Percentiles rank a stretch among this genome's conserved stretches.
phyloP scores from a whole-genome alignment of 495 filamentous ascomycete species.

The Aspergillus campestris region DNA sequence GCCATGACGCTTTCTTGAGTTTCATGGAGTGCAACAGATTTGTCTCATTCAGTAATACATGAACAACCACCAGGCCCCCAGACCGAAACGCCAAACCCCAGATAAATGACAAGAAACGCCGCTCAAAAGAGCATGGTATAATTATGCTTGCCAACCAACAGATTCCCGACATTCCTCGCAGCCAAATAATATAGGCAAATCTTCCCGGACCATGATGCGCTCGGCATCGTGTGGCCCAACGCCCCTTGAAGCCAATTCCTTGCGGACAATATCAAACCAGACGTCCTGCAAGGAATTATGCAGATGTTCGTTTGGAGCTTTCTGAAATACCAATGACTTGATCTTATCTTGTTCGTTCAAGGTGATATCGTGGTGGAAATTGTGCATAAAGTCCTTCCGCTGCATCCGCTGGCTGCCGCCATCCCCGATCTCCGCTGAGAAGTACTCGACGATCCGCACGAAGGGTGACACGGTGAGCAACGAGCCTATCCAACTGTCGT shows the following conservation, averaged over 20 bases:
- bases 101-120: too few relatives aligned
- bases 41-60: too few relatives aligned
- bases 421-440: slow-evolving; percentile 40
- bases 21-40: too few relatives aligned
- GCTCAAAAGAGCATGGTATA: too few relatives aligned
- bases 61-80: too few relatives aligned
- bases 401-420: slow-evolving; percentile 34
- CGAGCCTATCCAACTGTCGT: slow-evolving; percentile 39
- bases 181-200: slow-evolving; percentile 30
- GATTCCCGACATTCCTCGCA: slow-evolving; percentile 25
- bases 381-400: slow-evolving; percentile 40
- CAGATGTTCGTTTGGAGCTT: slow-evolving; percentile 21
- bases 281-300: slow-evolving; percentile 31
- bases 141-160: slow-evolving; percentile 30
- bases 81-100: too few relatives aligned
- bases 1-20: too few relatives aligned
- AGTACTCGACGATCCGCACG: slow-evolving; percentile 33
- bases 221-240: slow-evolving; percentile 28
- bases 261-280: slow-evolving; percentile 33
- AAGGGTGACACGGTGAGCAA: slow-evolving; percentile 37
- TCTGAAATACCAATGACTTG: slow-evolving; percentile 31
- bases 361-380: slow-evolving; percentile 34
- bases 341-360: slow-evolving; percentile 31
- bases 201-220: slow-evolving; percentile 23
- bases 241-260: slow-evolving; percentile 24